These are phyloP conservation scores for Metschnikowia matae DNA, from an alignment of 805 yeast genomes.

Conservation along the genomic window DNA sequence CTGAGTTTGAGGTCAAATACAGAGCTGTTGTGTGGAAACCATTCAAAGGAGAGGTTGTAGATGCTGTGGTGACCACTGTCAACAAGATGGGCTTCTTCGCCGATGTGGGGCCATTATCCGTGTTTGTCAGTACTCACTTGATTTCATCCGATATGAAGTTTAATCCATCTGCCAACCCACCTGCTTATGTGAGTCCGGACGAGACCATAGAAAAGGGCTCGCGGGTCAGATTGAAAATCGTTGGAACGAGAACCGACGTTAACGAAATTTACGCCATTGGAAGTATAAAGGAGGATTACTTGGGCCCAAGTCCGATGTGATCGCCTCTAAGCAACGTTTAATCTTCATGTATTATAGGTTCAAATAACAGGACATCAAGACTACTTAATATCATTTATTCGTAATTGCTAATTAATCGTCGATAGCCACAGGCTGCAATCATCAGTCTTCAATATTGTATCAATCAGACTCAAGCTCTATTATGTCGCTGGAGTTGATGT, in stretches of 20 bases:
- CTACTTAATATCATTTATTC: not conserved
- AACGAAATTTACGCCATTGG: slow-evolving; percentile 97
- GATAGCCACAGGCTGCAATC: not conserved
- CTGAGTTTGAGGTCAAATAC: slow-evolving; percentile 94
- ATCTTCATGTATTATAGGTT: slow-evolving; percentile 13
- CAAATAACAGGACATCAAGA: not conserved
- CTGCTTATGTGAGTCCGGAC: slow-evolving; percentile 94
- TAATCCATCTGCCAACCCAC: slow-evolving; percentile 95
- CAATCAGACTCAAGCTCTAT: slow-evolving; percentile 14
- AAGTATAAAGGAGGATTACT: slow-evolving; percentile 93
- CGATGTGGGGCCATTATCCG: slow-evolving; percentile 95
- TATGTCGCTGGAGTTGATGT: slow-evolving; percentile 10
- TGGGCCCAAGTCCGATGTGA: slow-evolving; percentile 68
- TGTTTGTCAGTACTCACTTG: slow-evolving; percentile 90
- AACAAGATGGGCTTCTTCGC: slow-evolving; percentile 95
- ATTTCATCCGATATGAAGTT: slow-evolving; percentile 92
- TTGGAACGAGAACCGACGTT: slow-evolving; percentile 96
- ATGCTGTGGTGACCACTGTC: slow-evolving; percentile 91
- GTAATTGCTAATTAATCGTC: not conserved
- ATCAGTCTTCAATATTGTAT: not conserved
- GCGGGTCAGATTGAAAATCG: slow-evolving; percentile 88
- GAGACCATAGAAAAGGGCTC: slow-evolving; percentile 94
- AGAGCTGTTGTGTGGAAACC: slow-evolving; percentile 98
- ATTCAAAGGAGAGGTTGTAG: slow-evolving; percentile 97
- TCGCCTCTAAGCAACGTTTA: not conserved